Conservation (phyloP, 441 rosid genomes). For the Dalechampia spathulata region DNA sequence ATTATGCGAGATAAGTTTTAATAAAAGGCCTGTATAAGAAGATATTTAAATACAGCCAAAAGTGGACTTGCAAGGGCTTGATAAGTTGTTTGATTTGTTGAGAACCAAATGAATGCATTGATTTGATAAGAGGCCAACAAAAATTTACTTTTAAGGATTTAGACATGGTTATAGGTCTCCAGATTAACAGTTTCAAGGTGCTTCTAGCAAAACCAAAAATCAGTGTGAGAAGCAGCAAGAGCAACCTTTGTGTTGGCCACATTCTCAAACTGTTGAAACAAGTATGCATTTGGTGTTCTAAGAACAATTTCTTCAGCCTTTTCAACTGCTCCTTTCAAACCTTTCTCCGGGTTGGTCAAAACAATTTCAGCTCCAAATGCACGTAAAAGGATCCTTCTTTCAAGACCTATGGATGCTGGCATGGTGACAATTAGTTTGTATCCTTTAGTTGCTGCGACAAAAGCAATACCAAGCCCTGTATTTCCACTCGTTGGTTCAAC, state of each 20-base stretch:
- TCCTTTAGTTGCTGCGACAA: slow-evolving; percentile 82
- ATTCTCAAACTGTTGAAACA: slow-evolving; percentile 83
- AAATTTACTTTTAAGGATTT: background rate
- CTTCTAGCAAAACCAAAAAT: too few species aligned
- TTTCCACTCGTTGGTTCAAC: slow-evolving; percentile 88
- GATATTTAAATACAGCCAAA: slow-evolving; percentile 2
- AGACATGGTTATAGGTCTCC: background rate
- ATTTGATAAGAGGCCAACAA: background rate
- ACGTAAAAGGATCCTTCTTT: slow-evolving; percentile 76
- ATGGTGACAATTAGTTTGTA: slow-evolving; percentile 74
- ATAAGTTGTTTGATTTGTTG: background rate
- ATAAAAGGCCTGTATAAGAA: background rate
- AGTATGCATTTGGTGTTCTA: slow-evolving; percentile 51
- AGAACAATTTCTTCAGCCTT: slow-evolving; percentile 77
- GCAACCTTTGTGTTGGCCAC: slow-evolving; percentile 57
- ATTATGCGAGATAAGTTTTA: slow-evolving; percentile 10
- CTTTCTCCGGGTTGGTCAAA: slow-evolving; percentile 73
- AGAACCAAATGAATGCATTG: background rate
- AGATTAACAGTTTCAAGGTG: too few species aligned
- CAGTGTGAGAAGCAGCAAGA: slow-evolving; percentile 2
- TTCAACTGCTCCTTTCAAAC: slow-evolving; percentile 75
- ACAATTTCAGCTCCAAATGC: slow-evolving; percentile 85
- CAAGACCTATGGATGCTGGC: slow-evolving; percentile 80
- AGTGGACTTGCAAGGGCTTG: background rate
- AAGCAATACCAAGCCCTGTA: slow-evolving; percentile 81